Evolutionary conservation across 2,329 filamentous ascomycete genomes (phyloP).

Genomic region (Fusarium buxicola): DNA sequence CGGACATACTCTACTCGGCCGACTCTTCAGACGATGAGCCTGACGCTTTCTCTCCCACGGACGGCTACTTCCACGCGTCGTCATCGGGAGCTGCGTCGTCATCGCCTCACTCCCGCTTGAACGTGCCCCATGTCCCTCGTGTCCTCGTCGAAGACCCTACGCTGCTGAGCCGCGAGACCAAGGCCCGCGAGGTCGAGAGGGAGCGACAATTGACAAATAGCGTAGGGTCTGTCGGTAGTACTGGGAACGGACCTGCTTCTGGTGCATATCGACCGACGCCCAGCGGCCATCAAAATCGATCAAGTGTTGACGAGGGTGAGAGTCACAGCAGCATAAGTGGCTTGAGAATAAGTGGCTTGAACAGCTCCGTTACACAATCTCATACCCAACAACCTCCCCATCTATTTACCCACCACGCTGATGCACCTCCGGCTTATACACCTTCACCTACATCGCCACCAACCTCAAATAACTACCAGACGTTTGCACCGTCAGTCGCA

Average conservation of each 20-base stretch:
- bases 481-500: conserved; percentile 51
- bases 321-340: too few relatives aligned
- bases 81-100: conserved; percentile 42
- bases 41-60: conserved; percentile 60
- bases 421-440: conserved; percentile 65
- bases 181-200: conserved; percentile 58
- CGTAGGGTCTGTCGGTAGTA: background rate
- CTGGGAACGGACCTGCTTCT: background rate
- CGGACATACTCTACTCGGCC: conserved; percentile 61
- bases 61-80: conserved; percentile 63
- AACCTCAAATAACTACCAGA: conserved; percentile 55
- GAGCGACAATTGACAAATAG: conserved; percentile 53
- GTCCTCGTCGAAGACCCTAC: conserved; percentile 63
- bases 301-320: conserved; percentile 38
- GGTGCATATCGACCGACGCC: background rate
- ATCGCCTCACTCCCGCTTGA: conserved; percentile 43
- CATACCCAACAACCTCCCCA: conserved; percentile 12
- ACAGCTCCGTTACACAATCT: conserved; percentile 7
- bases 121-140: conserved; percentile 60
- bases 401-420: conserved; percentile 43
- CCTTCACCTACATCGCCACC: conserved; percentile 54
- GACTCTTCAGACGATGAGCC: conserved; percentile 52
- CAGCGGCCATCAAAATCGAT: conserved; percentile 27
- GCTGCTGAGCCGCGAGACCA: conserved; percentile 53
- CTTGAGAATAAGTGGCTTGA: background rate